A percentile compares a stretch with the other conserved stretches of the same genome.
These are phyloP conservation scores for Amanita phalloides DNA, from an alignment of 768 basidiomycete species.

Conservation along the genomic window DNA sequence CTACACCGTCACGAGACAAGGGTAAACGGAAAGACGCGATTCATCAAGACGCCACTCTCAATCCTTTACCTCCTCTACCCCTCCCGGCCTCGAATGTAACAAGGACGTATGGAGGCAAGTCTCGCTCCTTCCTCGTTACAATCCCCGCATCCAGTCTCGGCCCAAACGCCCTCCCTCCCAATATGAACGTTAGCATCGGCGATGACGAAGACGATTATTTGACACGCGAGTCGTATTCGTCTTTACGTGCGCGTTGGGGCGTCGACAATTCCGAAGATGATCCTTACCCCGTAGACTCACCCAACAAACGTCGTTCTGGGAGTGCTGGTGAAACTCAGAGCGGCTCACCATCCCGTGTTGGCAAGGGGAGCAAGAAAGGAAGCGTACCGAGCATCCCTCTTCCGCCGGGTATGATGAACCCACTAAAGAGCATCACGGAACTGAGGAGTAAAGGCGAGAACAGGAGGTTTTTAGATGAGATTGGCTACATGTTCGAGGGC, in stretches of 20 bases:
- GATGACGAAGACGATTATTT: conserved; percentile 40
- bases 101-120: conserved; percentile 65
- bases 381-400: conserved; percentile 20
- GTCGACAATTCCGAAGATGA: conserved; percentile 75
- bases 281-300: conserved; percentile 25
- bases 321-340: conserved; percentile 17
- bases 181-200: conserved; percentile 6
- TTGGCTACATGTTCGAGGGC: conserved; percentile 80
- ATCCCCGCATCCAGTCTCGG: conserved; percentile 30
- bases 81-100: conserved; percentile 26
- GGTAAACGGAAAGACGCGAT: conserved; percentile 6
- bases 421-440: conserved; percentile 72
- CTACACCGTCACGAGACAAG: conserved; percentile 14
- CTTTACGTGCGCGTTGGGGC: conserved; percentile 70
- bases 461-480: conserved; percentile 71
- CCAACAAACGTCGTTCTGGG: conserved; percentile 12
- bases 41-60: conserved; percentile 11
- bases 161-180: conserved; percentile 9
- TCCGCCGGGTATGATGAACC: conserved; percentile 57
- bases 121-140: conserved; percentile 70
- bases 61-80: conserved; percentile 11
- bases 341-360: conserved; percentile 22
- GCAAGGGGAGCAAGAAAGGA: conserved; percentile 26
- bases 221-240: conserved; percentile 63
- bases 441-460: conserved; percentile 73